Evolutionary conservation across 2,329 filamentous ascomycete species (phyloP).

Genomic region (Neonectria magnoliae): DNA sequence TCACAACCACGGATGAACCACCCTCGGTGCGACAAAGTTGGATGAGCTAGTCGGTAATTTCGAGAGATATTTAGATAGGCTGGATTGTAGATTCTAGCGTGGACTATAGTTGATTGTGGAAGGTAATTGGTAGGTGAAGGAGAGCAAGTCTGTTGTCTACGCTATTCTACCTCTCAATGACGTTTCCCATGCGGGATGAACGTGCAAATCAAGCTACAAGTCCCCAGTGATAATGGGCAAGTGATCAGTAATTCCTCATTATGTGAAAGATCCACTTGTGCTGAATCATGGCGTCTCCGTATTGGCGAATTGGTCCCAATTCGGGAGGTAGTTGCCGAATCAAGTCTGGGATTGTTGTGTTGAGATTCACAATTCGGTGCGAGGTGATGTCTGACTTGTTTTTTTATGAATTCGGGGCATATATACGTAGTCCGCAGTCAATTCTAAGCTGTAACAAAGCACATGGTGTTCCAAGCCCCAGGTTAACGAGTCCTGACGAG

Average conservation of each 20-base stretch:
- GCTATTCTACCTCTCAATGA: not conserved
- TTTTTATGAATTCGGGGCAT: slow-evolving; percentile 37
- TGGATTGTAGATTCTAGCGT: not conserved
- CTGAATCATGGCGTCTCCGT: not conserved
- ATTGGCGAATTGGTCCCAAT: not conserved
- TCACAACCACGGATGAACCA: not conserved
- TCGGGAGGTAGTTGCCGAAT: not conserved
- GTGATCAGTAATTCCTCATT: not conserved
- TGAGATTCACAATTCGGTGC: slow-evolving; percentile 7
- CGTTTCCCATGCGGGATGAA: not conserved
- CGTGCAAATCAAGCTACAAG: not conserved
- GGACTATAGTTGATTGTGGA: not conserved
- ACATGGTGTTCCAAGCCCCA: slow-evolving; percentile 23
- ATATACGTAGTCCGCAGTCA: slow-evolving; percentile 36
- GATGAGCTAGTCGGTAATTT: not conserved
- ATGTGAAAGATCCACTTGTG: not conserved
- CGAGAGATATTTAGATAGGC: not conserved
- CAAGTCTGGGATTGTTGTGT: not conserved
- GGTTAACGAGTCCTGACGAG: slow-evolving; percentile 22
- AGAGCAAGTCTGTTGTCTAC: not conserved
- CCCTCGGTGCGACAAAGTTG: not conserved
- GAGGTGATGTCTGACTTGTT: slow-evolving; percentile 23
- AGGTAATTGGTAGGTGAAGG: not conserved
- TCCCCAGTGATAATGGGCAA: not conserved
- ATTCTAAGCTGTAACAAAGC: slow-evolving; percentile 28